phyloP scores from a whole-genome alignment of 2,329 filamentous ascomycete genomes.

The Saccharata proteae region DNA sequence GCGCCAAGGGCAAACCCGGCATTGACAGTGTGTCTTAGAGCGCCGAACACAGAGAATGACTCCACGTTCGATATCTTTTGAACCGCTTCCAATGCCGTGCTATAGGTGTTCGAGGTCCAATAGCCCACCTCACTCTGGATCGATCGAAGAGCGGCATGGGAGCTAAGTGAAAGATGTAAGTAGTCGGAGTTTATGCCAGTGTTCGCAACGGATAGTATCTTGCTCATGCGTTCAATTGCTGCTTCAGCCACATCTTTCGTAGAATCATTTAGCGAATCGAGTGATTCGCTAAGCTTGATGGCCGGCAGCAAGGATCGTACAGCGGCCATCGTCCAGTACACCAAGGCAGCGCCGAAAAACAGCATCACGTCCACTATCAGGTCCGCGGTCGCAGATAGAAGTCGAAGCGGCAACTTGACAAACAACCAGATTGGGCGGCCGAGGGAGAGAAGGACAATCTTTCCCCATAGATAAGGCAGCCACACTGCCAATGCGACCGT shows the following conservation, averaged over 20 bases:
- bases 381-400: slow-evolving; percentile 63
- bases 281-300: slow-evolving; percentile 5
- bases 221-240: slow-evolving; percentile 23
- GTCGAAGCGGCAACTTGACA: slow-evolving; percentile 56
- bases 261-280: slow-evolving; percentile 5
- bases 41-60: slow-evolving; percentile 5
- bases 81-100: not conserved
- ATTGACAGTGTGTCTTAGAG: slow-evolving; percentile 1
- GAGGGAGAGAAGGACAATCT: slow-evolving; percentile 65
- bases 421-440: slow-evolving; percentile 62
- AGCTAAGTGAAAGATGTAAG: slow-evolving; percentile 24
- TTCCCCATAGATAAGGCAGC: slow-evolving; percentile 83
- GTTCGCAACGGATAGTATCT: slow-evolving; percentile 17
- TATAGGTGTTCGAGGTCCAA: slow-evolving; percentile 1
- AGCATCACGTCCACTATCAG: slow-evolving; percentile 64
- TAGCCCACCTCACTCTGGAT: slow-evolving; percentile 14
- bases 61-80: slow-evolving; percentile 3
- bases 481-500: slow-evolving; percentile 80
- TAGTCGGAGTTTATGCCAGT: slow-evolving; percentile 19
- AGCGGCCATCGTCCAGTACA: slow-evolving; percentile 23
- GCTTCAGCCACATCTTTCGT: slow-evolving; percentile 18
- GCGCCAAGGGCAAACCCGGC: not conserved
- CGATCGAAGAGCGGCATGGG: slow-evolving; percentile 24
- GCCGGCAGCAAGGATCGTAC: slow-evolving; percentile 14
- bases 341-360: slow-evolving; percentile 45